Evolutionary conservation across 257 asterid genomes (phyloP), one percentile per base, ranked within the genome.

Genomic region (Nicotiana paniculata): DNA sequence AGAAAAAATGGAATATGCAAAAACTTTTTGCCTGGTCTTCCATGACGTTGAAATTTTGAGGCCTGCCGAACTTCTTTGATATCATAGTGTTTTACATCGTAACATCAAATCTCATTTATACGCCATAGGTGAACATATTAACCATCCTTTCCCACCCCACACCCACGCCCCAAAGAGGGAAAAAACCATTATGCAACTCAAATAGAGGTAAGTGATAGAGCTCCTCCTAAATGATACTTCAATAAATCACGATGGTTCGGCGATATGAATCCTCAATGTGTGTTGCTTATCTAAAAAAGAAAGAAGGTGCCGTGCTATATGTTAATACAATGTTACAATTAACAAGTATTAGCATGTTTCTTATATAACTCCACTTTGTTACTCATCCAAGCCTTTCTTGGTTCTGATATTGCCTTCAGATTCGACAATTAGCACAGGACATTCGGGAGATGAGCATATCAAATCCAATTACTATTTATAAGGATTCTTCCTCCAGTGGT

Each of bases 391-490:
- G 59, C 81, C 86, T 77, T 77, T 81, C 72, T 84, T 81, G 55
- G 62, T 66, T 74, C 46, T 84, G 77, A 62, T 78, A 54, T 64
- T 86, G 32, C 83, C 65, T 83, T 85, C 90, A 93, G 97, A 95
- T 93, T 85, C 95, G 93, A 59, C 92, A 90, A 81, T 86, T 93
- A 87, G 97, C 95, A 68, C 91, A 88, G 84, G 97, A 93, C 84
- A 90, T 93, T 85, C 92, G 90, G 91, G 95, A 93, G 79, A 81
- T 93, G 83, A 91, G 95, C 87, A 69, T 90, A 79, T 91, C 97
- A 69, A 92, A 83, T 82, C 97, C 95, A 10, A 85, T 92, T 79
- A 89, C 97, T 75, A 90, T 93, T 80, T 90, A 92, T 32, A 93
- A 91, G 84, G 89, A 90, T 84, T 81, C 97, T 83, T 87, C 93